Conservation (phyloP, 1,139 yeast genomes). For the Debaryomyces sp. region DNA sequence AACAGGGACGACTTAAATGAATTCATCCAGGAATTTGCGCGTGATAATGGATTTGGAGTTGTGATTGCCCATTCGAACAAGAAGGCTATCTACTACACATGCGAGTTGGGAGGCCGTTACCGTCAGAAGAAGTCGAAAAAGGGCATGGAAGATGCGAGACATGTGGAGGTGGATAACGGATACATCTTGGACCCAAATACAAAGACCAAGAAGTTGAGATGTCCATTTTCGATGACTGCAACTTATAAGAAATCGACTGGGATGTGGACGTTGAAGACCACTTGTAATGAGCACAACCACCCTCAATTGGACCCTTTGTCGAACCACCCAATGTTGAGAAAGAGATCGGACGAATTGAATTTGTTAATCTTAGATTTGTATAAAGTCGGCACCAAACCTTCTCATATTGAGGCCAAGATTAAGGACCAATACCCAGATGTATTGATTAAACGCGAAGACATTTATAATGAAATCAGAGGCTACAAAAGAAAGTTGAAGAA, state of each 20-base stretch:
- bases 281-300: constrained; percentile 61
- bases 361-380: constrained; percentile 55
- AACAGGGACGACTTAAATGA: constrained; percentile 55
- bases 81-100: constrained; percentile 63
- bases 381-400: constrained; percentile 60
- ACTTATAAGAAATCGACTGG: constrained; percentile 51
- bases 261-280: constrained; percentile 56
- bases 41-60: constrained; percentile 61
- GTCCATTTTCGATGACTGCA: constrained; percentile 64
- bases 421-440: constrained; percentile 58
- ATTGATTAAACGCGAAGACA: constrained; percentile 58
- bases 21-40: constrained; percentile 57
- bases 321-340: constrained; percentile 61
- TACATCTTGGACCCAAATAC: constrained; percentile 47
- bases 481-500: constrained; percentile 55
- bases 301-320: constrained; percentile 59
- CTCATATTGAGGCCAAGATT: constrained; percentile 55
- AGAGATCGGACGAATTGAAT: constrained; percentile 56
- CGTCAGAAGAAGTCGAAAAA: constrained; percentile 53
- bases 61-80: constrained; percentile 62
- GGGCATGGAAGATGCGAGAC: constrained; percentile 24
- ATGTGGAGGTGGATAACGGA: constrained; percentile 36
- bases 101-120: constrained; percentile 61
- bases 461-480: constrained; percentile 61
- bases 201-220: constrained; percentile 55